Base-by-base conservation (phyloP, 345 rosid genomes). In the Melaleuca alternifolia region DNA sequence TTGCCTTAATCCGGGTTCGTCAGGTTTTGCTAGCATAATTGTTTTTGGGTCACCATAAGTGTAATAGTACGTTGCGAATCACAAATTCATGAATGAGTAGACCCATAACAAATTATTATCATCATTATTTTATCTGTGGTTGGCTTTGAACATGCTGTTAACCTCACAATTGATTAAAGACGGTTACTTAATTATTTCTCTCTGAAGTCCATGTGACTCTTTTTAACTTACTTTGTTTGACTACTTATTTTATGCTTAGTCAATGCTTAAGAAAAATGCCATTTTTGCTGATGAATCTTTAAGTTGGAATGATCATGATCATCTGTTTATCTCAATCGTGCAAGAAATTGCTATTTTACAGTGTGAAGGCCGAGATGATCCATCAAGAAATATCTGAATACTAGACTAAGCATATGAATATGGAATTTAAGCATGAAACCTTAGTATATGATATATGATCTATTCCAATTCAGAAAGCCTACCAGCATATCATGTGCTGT, bases 191-290 rank as follows among this genome's bases (percentile, higher is more conserved):
- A 18, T 16, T 50, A 83, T 33, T n/a, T n/a, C 5, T n/a, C 71
- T 26, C 59, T 96, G 97, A 97, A 65, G 44, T 65, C 77, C 77
- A 16, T 30, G 44, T 16, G 44, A 65, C 77, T 30, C 11, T 33
- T 28, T 12, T 62, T 28, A 28, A 62, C 41, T 61, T 28, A 13
- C 75, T 62, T 7, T 15, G 41, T 30, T 62, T 62, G 76, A 62
- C 76, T 28, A 14, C 76, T 62, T 1, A 8, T 30, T 30, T 15
- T 30, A 14, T 65, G 15, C 77, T 65, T 65, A 30, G 77, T 65
- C 77, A 65, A 65, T 65, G 77, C 77, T 62, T 7, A 15, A 15
- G 18, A 30, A 8, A 65, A 16, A 8, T 30, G 77, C 37, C 77
- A 33, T 65, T 30, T 65, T n/a, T 59, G 71, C 33, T 33, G 71